Base-by-base conservation (phyloP, 2,329 filamentous ascomycete species). In the Arthrobotrys conoides region DNA sequence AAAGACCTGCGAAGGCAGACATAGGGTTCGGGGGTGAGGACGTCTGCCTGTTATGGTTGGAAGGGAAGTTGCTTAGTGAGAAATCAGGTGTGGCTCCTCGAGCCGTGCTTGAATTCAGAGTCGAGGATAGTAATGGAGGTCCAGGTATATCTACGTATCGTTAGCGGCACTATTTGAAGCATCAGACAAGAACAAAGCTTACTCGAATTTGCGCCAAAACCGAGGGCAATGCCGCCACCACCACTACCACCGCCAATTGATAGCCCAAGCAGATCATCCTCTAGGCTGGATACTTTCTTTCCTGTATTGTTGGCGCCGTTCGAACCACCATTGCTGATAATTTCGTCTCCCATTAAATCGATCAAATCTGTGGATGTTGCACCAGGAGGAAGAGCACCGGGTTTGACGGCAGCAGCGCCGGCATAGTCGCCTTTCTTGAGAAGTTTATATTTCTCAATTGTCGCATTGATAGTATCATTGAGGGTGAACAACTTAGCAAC, bases 401-500 rank as follows among this genome's bases (percentile, higher is more conserved):
- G 92, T 94, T 30, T 94, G 93, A 83, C 92, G 91, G 5, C 90
- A 93, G 80, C 91, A 90, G 16, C 96, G 93, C 10, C 87, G 81
- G 94, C 93, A 53, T 96, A 84, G 83, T 99, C 94, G 22, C 96
- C 96, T 86, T 96, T 96, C 87, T 97, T 99, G 85, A 98, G 91
- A 70, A 98, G 87, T 87, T 93, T 97, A 85, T 98, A 99, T 80
- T 96, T 88, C 85, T 98, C 93, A 71, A 98, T 93, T 0, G 96
- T 99, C 80, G 95, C 90, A 84, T 98, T 93, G 89, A 99, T 99
- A 85, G 94, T 97, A 85, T 99, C 96, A 84, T 99, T 99, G 83
- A 99, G 98, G 84, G 98, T 94, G 71, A 99, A 88, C 10, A 99
- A 87, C 85, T 97, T 97, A 51, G 94, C 93, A 5, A 99, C 96